A percentile compares a stretch with the other conserved stretches of the same genome.
These are phyloP conservation scores for Solanum raphanifolium DNA, from an alignment of 257 asterid genomes.

Conservation along the genomic window DNA sequence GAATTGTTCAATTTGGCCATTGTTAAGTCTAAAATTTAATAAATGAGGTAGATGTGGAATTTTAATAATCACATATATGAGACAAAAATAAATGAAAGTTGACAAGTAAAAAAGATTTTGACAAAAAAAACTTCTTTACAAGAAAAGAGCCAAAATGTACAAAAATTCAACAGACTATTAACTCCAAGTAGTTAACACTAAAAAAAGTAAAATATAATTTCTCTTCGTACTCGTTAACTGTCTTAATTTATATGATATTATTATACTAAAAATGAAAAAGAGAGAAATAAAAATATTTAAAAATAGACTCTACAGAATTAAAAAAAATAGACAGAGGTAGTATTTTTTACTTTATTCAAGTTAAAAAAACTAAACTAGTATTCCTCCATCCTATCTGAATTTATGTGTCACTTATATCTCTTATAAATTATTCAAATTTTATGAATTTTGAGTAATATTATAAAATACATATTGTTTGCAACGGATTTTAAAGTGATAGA, in stretches of 20 bases:
- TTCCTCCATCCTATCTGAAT: background rate
- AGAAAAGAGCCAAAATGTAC: too few species aligned
- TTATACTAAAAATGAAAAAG: too few species aligned
- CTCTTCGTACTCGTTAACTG: too few species aligned
- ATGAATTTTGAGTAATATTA: background rate
- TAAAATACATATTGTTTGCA: background rate
- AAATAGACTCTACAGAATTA: too few species aligned
- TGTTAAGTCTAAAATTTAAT: background rate
- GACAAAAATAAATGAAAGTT: background rate
- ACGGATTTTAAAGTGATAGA: too few species aligned
- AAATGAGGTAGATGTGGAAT: background rate
- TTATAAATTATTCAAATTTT: background rate
- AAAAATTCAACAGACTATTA: background rate
- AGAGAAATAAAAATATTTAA: too few species aligned
- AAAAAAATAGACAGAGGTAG: background rate
- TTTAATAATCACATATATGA: background rate
- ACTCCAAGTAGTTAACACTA: background rate
- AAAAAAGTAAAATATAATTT: background rate
- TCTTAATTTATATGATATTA: too few species aligned
- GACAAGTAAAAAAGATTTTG: background rate
- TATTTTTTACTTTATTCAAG: background rate
- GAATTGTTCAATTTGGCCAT: background rate
- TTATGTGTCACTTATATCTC: background rate
- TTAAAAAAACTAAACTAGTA: background rate
- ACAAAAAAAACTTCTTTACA: background rate